These are phyloP conservation scores for Termitomyces titanicus DNA, from an alignment of 768 basidiomycete genomes.

Conservation along the genomic window DNA sequence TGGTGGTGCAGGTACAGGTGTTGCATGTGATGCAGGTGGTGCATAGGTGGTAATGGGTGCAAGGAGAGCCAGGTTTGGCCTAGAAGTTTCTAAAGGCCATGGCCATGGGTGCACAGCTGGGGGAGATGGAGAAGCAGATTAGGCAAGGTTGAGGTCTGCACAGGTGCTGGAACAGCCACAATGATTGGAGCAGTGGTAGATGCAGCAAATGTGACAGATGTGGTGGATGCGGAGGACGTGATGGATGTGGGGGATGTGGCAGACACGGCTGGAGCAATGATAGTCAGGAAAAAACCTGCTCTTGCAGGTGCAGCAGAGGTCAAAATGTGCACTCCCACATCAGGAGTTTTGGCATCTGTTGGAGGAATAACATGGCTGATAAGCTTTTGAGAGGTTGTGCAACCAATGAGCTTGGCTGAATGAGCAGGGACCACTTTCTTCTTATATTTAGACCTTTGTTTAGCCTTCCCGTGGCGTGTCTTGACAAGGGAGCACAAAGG, in stretches of 20 bases:
- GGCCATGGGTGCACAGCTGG: not conserved
- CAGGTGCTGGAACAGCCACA: too few species aligned
- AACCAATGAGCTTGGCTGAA: not conserved
- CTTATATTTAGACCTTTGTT: not conserved
- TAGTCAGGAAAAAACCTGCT: too few species aligned
- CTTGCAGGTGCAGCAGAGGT: too few species aligned
- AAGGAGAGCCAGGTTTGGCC: not conserved
- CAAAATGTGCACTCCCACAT: too few species aligned
- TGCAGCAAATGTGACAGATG: not conserved
- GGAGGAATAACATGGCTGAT: not conserved
- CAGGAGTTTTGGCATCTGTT: not conserved
- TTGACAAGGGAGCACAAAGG: not conserved
- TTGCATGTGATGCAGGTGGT: not conserved
- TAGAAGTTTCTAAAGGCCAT: not conserved
- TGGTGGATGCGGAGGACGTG: too few species aligned
- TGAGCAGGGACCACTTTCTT: too few species aligned
- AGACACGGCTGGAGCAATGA: too few species aligned
- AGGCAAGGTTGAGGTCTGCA: not conserved
- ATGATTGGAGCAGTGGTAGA: too few species aligned
- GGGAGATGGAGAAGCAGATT: not conserved
- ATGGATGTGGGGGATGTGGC: too few species aligned
- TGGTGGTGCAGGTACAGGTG: not conserved
- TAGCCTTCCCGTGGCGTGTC: not conserved
- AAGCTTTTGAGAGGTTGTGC: not conserved
- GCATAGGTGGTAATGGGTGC: not conserved